Base-by-base conservation (phyloP, 805 yeast genomes). In the Sugiyamaella qingdaonensis region DNA sequence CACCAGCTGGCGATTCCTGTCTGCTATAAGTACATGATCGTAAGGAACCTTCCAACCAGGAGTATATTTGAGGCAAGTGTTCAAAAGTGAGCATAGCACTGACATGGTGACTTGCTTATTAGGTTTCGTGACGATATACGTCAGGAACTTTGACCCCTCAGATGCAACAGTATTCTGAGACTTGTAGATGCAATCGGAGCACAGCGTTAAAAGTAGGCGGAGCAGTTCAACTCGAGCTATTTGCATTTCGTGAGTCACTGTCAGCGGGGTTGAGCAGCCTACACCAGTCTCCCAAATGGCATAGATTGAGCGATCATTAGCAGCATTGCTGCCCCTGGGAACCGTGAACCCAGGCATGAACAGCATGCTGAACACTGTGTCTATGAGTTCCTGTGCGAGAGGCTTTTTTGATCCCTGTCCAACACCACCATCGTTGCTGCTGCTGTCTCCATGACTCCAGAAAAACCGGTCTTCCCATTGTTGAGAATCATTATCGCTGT, bases 231-330 rank as follows among this genome's bases (percentile, higher is more conserved):
- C 69, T 60, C 95, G 77, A 63, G 86, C 82, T 24, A 81, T 65
- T 59, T 86, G 91, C 39, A 80, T 62, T 19, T 72, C 69, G 64
- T 69, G 44, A 72, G 79, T 34, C 51, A 61, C 35, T 59, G 55
- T 59, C 61, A 71, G 51, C 53, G 55, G 66, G 46, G 52, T 67
- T 2, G 67, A 61, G 2, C 72, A 65, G 1, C 88, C 91, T 32
- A 90, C 76, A 4, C 96, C 97, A 2, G 86, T 81, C 60, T 87
- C 95, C 96, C 97, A 90, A 1, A 85, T 73, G 7, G 72, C 57
- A 48, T 68, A 69, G 21, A 76, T 76, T 2, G 65, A 58, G 5
- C 70, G 68, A 29, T 68, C 67, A 14, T 41, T 49, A 7, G 50
- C 31, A 42, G 42, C 54, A 24, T 24, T 24, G 18, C 36, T 14